phyloP scores from a whole-genome alignment of 169 alveolate genomes.

The Plasmodium berghei region DNA sequence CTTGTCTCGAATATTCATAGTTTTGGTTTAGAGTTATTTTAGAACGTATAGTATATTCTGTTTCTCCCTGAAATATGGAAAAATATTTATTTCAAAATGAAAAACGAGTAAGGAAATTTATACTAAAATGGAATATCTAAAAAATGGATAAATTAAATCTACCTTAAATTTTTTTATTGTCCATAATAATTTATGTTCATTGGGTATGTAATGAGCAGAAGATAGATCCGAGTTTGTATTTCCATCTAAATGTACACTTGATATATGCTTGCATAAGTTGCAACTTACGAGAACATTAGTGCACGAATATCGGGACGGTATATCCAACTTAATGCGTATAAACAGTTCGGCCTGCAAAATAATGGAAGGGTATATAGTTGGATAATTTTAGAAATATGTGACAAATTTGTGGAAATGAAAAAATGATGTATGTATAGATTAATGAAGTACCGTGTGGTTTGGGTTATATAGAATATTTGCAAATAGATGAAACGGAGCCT shows the following conservation, averaged over 20 bases:
- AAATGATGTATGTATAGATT: background rate
- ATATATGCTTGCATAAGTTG: slow-evolving; percentile 57
- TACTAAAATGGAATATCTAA: background rate
- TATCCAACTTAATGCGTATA: slow-evolving; percentile 27
- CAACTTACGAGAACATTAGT: slow-evolving; percentile 60
- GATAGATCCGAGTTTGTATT: slow-evolving; percentile 36
- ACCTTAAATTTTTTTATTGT: slow-evolving; percentile 93
- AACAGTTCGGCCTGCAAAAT: slow-evolving; percentile 25
- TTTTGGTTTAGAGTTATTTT: slow-evolving; percentile 80
- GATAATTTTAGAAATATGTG: background rate
- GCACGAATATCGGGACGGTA: slow-evolving; percentile 57
- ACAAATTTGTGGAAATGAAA: background rate
- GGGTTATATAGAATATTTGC: slow-evolving; percentile 62
- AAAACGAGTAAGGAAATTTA: background rate
- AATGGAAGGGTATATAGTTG: no score
- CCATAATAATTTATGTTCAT: slow-evolving; percentile 91
- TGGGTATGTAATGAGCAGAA: slow-evolving; percentile 85
- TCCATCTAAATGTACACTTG: slow-evolving; percentile 34
- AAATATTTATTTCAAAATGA: background rate
- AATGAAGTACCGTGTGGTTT: slow-evolving; percentile 48
- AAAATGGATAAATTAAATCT: slow-evolving; percentile 72
- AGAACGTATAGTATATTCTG: slow-evolving; percentile 63
- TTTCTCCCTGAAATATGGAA: slow-evolving; percentile 22
- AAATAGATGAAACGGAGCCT: slow-evolving; percentile 86
- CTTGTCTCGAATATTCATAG: slow-evolving; percentile 84